Evolutionary conservation across 352 stramenopile genomes (phyloP).

Genomic region (Phytophthora lateralis): DNA sequence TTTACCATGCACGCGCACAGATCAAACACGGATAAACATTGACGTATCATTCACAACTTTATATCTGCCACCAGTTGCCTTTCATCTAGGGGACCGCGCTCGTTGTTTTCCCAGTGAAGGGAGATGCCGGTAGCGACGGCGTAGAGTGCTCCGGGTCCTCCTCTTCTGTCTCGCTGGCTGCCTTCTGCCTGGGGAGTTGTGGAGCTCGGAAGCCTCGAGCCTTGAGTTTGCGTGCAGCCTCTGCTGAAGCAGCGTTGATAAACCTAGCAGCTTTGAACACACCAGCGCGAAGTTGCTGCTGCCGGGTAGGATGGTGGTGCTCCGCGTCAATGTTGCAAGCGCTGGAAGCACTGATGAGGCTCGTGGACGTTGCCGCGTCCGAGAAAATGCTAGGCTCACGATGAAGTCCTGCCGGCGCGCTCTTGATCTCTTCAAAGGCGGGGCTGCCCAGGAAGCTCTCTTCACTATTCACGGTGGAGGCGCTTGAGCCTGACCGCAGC

Average conservation of each 20-base stretch:
- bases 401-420: slow-evolving; percentile 14
- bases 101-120: slow-evolving; percentile 7
- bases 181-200: slow-evolving; percentile 30
- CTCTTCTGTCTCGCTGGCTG: slow-evolving; percentile 47
- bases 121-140: slow-evolving; percentile 10
- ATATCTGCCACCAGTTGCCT: slow-evolving; percentile 22
- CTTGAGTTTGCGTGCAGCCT: slow-evolving; percentile 62
- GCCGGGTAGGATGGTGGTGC: slow-evolving; percentile 20
- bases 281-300: slow-evolving; percentile 46
- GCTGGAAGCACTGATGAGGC: slow-evolving; percentile 16
- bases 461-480: slow-evolving; percentile 55
- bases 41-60: slow-evolving; percentile 35
- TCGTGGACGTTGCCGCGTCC: slow-evolving; percentile 15
- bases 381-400: slow-evolving; percentile 31
- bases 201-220: slow-evolving; percentile 29
- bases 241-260: slow-evolving; percentile 54
- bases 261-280: slow-evolving; percentile 53
- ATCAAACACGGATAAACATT: slow-evolving; percentile 25
- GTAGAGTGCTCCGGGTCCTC: slow-evolving; percentile 35
- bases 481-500: slow-evolving; percentile 55
- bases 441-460: slow-evolving; percentile 48
- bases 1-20: not conserved
- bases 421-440: slow-evolving; percentile 29
- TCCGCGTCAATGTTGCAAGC: slow-evolving; percentile 6
- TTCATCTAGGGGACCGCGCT: slow-evolving; percentile 14